phyloP scores from a whole-genome alignment of 73 alveolate species.

The Paramecium caudatum region DNA sequence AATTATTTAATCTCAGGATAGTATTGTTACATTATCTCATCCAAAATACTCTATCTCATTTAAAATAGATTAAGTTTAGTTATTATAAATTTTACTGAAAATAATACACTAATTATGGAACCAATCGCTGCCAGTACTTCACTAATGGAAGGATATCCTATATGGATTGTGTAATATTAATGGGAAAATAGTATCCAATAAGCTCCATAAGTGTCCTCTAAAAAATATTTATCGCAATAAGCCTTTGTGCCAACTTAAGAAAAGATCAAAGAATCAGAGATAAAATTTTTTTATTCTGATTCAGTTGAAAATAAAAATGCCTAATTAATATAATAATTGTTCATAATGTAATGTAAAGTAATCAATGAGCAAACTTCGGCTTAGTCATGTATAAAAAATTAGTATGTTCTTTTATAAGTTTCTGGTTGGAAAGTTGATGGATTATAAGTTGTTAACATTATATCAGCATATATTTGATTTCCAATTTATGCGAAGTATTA shows the following conservation, averaged over 20 bases:
- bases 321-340: background rate
- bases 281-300: background rate
- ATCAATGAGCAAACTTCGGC: slow-evolving; percentile 11
- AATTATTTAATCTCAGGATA: slow-evolving; percentile 29
- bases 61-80: background rate
- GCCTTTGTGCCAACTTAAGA: slow-evolving; percentile 7
- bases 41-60: background rate
- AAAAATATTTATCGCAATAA: background rate
- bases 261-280: background rate
- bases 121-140: slow-evolving; percentile 47
- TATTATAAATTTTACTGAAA: background rate
- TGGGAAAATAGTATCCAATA: slow-evolving; percentile 11
- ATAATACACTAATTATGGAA: background rate
- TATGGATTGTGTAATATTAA: background rate
- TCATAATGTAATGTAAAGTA: background rate
- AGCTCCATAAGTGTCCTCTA: background rate
- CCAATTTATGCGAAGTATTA: background rate
- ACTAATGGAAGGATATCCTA: slow-evolving; percentile 27
- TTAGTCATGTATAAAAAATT: background rate
- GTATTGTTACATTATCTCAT: slow-evolving; percentile 12
- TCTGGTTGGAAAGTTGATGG: slow-evolving; percentile 33
- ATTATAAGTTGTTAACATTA: background rate
- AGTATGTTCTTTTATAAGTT: background rate
- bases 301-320: background rate
- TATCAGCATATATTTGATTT: background rate